phyloP scores from a whole-genome alignment of 2,329 filamentous ascomycete species.

The Zymoseptoria passerinii region DNA sequence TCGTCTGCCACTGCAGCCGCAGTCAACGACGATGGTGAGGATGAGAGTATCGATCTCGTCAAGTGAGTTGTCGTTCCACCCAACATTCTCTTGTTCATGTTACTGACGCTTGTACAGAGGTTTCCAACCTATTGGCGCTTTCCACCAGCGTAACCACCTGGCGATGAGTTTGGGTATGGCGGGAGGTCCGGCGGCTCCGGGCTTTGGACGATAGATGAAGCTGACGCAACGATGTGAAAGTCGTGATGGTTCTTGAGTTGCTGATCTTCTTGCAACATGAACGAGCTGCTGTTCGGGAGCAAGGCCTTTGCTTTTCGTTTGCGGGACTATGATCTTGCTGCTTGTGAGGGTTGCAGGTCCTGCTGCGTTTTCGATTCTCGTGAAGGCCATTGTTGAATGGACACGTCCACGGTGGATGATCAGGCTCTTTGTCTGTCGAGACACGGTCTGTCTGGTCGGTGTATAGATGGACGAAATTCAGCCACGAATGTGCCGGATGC shows the following conservation, averaged over 20 bases:
- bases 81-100: neutral
- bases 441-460: too few species aligned
- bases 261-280: neutral
- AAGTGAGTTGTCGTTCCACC: constrained; percentile 33
- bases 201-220: constrained; percentile 17
- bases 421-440: too few species aligned
- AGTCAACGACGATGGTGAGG: constrained; percentile 35
- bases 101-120: constrained; percentile 30
- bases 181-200: constrained; percentile 8
- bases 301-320: too few species aligned
- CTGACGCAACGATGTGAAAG: neutral
- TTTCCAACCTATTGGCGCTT: constrained; percentile 43
- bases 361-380: too few species aligned
- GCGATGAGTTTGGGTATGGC: constrained; percentile 21
- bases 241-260: neutral
- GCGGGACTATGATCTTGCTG: too few species aligned
- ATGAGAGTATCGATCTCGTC: constrained; percentile 42
- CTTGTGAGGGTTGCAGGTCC: too few species aligned
- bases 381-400: too few species aligned
- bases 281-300: too few species aligned
- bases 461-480: too few species aligned
- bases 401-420: too few species aligned
- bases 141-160: constrained; percentile 33
- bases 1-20: neutral
- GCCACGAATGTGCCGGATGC: too few species aligned